These are phyloP conservation scores for Sideroxylon spinosum DNA, from an alignment of 179 eudicot genomes.

Conservation along the genomic window DNA sequence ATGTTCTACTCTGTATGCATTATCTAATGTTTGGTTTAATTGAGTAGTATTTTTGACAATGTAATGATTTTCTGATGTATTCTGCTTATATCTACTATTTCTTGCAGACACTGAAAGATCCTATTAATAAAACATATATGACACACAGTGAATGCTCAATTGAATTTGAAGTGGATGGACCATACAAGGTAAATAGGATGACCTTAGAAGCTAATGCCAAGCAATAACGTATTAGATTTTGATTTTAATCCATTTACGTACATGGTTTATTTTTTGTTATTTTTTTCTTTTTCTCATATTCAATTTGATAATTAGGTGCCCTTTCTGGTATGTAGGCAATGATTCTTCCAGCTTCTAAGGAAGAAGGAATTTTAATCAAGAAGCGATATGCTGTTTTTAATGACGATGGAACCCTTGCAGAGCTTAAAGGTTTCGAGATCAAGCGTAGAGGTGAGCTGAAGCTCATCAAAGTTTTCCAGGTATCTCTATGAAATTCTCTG, in stretches of 20 bases:
- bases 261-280: neutral
- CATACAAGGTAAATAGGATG: conserved; percentile 67
- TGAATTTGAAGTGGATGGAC: conserved; percentile 99
- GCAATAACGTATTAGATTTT: conserved; percentile 1
- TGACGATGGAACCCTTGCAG: conserved; percentile 98
- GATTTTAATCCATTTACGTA: neutral
- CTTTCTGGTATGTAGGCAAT: conserved; percentile 62
- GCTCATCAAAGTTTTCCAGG: conserved; percentile 99
- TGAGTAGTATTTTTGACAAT: neutral
- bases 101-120: conserved; percentile 83
- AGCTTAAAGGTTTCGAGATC: conserved; percentile 98
- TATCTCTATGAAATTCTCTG: conserved; percentile 22
- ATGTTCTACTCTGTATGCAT: conserved; percentile 1
- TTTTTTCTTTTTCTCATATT: neutral
- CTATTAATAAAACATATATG: conserved; percentile 63
- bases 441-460: conserved; percentile 99
- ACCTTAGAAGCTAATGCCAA: conserved; percentile 3
- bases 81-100: conserved; percentile 15
- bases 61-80: neutral
- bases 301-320: conserved; percentile 9
- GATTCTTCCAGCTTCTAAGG: conserved; percentile 98
- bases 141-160: conserved; percentile 98
- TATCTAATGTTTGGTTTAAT: conserved; percentile 2
- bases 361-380: conserved; percentile 93
- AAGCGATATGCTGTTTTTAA: conserved; percentile 98